Evolutionary conservation across 2,329 filamentous ascomycete genomes (phyloP), one percentile per base, ranked within the genome.

Genomic region (Drechslerella dactyloides): DNA sequence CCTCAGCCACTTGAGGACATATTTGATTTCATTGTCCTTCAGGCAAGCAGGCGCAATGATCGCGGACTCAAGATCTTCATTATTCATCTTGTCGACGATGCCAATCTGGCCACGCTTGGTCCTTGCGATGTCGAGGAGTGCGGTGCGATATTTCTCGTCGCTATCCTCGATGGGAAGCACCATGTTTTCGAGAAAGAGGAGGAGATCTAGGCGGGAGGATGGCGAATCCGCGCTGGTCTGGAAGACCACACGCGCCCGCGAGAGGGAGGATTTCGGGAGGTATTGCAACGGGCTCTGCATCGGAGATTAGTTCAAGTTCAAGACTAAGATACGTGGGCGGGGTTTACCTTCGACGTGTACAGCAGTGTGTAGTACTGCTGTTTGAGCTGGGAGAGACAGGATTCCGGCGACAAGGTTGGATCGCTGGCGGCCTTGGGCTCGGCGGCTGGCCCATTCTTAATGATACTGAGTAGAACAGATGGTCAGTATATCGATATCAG

Each of bases 121-220:
- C n/a, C 64, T 52, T 1, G 55, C 57, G 3, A 72, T 56, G 2
- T 72, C 60, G 8, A 30, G 40, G 24, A 72, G 62, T 15, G 60
- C 68, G 19, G 40, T 19, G 19, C 68, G 48, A 24, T 72, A 65
- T 52, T 72, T 72, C 19, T 72, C 60, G 19, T 72, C 68, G 8
- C 55, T 65, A 13, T 72, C 68, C 19, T 72, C 68, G n/a, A 65
- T 55, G 0, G 50, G 37, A 15, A 72, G 8, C 2, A 72, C 24
- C 68, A 72, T 72, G 56, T 61, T 65, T 21, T 72, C 68, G 10
- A 72, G 51, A 21, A 60, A 72, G n/a, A 72, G 68, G 30, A 72
- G 60, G 13, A 72, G 68, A n/a, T 72, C 68, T 17, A 72, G 68
- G 15, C 68, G 60, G n/a, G 68, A 72, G 1, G 55, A 35, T 15